Evolutionary conservation across 2,329 filamentous ascomycete species (phyloP), one percentile per base, ranked within the genome.

Genomic region (Trichoderma gracile): DNA sequence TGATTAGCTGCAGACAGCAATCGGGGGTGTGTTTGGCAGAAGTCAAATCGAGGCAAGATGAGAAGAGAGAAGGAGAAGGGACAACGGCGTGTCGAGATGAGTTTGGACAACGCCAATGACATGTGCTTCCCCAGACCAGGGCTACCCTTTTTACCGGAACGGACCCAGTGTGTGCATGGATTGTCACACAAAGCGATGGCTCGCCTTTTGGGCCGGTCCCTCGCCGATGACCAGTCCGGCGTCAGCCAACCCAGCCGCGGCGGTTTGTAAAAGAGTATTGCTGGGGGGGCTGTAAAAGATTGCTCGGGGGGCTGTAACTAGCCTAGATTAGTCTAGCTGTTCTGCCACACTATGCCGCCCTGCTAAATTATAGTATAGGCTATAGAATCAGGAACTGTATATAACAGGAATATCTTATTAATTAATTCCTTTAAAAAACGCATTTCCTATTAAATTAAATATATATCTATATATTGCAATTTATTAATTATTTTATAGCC

Each of bases 111-210:
- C 14, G 55, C 38, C 38, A 58, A 59, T 66, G 64, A 64, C 60
- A 66, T 66, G 64, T 66, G 64, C 64, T 66, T 66, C 64, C 64
- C 64, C 53, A 59, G 64, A 66, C 64, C 55, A 56, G 64, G 58
- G 58, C 52, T 46, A 57, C 59, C 64, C 46, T 65, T 56, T 65
- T 65, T 56, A 27, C 52, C 52, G 59, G 64, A 65, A 65, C 57
- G 40, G 63, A 65, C 57, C 57, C 57, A 65, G 58, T 27, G 40
- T 47, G 40, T 47, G 63, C 47, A 27, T 60, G 63, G 55, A 65
- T 27, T 50, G 42, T 54, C 47, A 33, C 57, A 42, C 50, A 63
- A 63, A 30, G 45, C 38, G 63, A 60, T 50, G 57, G 45, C 23
- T 52, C 45, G 57, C 57, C 33, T 52, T 52, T 50, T 55, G 27